A percentile compares a stretch with the other conserved stretches of the same genome.
These are phyloP conservation scores for Apiospora phragmitis DNA, from an alignment of 2,329 filamentous ascomycete genomes.

Conservation along the genomic window DNA sequence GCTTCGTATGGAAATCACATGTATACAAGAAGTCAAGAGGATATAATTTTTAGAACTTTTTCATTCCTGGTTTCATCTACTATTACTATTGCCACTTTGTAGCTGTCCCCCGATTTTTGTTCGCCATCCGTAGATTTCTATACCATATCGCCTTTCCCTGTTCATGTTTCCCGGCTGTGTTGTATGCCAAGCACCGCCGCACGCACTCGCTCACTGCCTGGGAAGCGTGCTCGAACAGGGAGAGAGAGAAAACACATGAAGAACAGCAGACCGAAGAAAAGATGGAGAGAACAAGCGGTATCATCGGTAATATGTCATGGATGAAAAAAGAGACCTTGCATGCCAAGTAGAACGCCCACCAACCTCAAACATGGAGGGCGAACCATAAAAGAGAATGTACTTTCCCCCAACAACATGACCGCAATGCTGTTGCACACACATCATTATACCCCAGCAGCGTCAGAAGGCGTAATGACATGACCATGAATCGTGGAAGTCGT, in stretches of 20 bases:
- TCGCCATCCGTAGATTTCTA: slow-evolving; percentile 6
- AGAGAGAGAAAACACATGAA: neutral
- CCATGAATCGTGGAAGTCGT: neutral
- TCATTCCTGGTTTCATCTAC: slow-evolving; percentile 4
- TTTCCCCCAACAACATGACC: neutral
- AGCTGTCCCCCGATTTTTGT: neutral
- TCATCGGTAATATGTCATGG: slow-evolving; percentile 4
- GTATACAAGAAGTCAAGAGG: neutral
- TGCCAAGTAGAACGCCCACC: neutral
- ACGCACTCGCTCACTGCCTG: neutral
- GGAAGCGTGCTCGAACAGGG: neutral
- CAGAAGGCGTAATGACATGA: slow-evolving; percentile 6
- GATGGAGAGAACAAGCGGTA: slow-evolving; percentile 4
- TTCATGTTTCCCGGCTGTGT: neutral
- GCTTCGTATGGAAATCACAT: neutral
- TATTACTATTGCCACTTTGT: slow-evolving; percentile 5
- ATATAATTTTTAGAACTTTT: neutral
- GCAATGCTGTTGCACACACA: neutral
- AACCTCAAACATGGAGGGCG: neutral
- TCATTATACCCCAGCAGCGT: neutral
- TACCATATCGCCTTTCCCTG: neutral
- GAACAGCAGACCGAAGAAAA: slow-evolving; percentile 4
- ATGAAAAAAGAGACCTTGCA: neutral
- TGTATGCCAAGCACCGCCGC: neutral
- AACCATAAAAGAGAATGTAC: neutral